Evolutionary conservation across 2,329 filamentous ascomycete species (phyloP).

Genomic region (Ophiostoma pallidulum): DNA sequence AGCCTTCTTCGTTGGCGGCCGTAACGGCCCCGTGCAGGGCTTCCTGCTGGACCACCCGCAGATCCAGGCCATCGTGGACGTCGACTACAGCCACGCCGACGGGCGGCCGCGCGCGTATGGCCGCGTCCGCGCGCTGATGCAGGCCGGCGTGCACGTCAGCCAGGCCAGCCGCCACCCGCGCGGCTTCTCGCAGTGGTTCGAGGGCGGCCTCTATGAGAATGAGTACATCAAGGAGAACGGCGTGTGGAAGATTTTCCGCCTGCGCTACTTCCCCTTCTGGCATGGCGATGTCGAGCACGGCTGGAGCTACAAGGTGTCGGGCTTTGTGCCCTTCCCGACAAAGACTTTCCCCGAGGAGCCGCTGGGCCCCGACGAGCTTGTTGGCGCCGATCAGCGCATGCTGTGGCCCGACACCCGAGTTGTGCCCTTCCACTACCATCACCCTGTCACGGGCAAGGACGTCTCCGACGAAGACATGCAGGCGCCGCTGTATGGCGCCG

Average conservation of each 20-base stretch:
- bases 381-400: constrained; percentile 37
- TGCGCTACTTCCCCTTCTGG: constrained; percentile 50
- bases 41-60: constrained; percentile 49
- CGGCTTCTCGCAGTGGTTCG: constrained; percentile 48
- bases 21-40: constrained; percentile 46
- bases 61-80: constrained; percentile 47
- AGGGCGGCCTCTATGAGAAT: constrained; percentile 49
- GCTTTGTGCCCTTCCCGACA: constrained; percentile 42
- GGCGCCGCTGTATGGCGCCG: constrained; percentile 36
- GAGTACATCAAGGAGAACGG: constrained; percentile 48
- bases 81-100: constrained; percentile 29
- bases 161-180: constrained; percentile 41
- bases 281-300: constrained; percentile 43
- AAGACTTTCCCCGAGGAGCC: constrained; percentile 40
- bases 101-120: constrained; percentile 32
- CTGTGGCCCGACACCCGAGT: constrained; percentile 48
- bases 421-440: constrained; percentile 43
- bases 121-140: constrained; percentile 46
- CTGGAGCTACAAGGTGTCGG: constrained; percentile 43
- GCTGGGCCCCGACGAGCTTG: constrained; percentile 41
- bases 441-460: constrained; percentile 39
- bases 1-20: constrained; percentile 39
- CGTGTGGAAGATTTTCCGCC: constrained; percentile 43
- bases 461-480: constrained; percentile 38
- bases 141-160: constrained; percentile 42